phyloP scores from a whole-genome alignment of 495 filamentous ascomycete species.

The Tuber indicum region DNA sequence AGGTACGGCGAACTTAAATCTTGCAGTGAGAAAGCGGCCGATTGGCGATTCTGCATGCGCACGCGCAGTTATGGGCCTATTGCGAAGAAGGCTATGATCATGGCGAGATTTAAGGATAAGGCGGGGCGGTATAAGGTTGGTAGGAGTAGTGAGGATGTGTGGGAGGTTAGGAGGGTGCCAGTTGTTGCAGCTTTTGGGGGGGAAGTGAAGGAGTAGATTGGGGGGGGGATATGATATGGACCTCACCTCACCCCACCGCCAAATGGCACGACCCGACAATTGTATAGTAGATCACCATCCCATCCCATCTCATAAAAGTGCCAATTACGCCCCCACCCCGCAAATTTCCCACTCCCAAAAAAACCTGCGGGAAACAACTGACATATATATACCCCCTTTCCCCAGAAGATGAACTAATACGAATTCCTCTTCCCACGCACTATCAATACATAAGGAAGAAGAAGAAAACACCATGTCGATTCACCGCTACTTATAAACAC shows the following conservation, averaged over 20 bases:
- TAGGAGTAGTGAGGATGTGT: constrained; percentile 86
- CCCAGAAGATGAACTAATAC: not conserved
- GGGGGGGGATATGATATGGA: not conserved
- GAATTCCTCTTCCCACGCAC: not conserved
- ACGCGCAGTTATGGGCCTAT: constrained; percentile 49
- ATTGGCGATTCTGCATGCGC: constrained; percentile 96
- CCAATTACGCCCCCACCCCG: not conserved
- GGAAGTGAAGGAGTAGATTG: not conserved
- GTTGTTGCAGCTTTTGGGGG: constrained; percentile 41
- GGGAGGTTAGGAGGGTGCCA: constrained; percentile 59
- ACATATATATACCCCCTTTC: not conserved
- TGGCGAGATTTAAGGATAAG: constrained; percentile 65
- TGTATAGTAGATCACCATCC: not conserved
- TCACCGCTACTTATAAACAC: not conserved
- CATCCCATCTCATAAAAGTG: not conserved
- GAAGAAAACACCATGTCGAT: not conserved
- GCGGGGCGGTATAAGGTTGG: constrained; percentile 64
- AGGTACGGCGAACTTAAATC: constrained; percentile 66
- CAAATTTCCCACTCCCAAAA: not conserved
- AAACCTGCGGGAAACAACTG: not conserved
- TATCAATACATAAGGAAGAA: not conserved
- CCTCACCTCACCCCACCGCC: not conserved
- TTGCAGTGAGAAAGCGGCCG: constrained; percentile 74
- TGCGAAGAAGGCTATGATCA: constrained; percentile 49
- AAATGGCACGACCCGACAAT: not conserved